phyloP scores from a whole-genome alignment of 2,329 filamentous ascomycete species.

The Clarireedia hainanense region DNA sequence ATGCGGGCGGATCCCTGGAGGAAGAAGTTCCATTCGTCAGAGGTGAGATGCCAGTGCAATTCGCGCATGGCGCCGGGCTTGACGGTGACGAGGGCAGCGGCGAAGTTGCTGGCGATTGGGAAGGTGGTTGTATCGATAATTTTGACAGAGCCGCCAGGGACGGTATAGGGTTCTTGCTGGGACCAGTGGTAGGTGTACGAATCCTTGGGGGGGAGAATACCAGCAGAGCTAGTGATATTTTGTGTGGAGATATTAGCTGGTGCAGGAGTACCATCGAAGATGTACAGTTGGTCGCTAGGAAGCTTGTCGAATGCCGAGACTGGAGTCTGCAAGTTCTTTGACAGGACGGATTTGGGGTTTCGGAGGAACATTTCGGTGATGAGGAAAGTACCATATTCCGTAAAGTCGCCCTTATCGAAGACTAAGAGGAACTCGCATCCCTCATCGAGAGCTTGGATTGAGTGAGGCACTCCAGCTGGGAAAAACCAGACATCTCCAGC shows the following conservation, averaged over 20 bases:
- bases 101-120: slow-evolving; percentile 47
- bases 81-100: slow-evolving; percentile 48
- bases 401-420: slow-evolving; percentile 51
- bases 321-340: slow-evolving; percentile 45
- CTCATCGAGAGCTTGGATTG: slow-evolving; percentile 45
- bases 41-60: slow-evolving; percentile 51
- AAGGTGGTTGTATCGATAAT: slow-evolving; percentile 50
- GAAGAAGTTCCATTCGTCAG: slow-evolving; percentile 3
- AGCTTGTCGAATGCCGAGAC: slow-evolving; percentile 40
- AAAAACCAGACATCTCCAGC: slow-evolving; percentile 49
- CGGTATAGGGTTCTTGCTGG: slow-evolving; percentile 34
- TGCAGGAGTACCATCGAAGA: slow-evolving; percentile 43
- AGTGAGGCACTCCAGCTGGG: slow-evolving; percentile 41
- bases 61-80: slow-evolving; percentile 58
- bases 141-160: slow-evolving; percentile 51
- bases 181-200: slow-evolving; percentile 46
- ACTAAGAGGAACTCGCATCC: slow-evolving; percentile 53
- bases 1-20: slow-evolving; percentile 7
- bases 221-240: slow-evolving; percentile 38
- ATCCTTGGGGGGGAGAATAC: slow-evolving; percentile 25
- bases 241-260: slow-evolving; percentile 38
- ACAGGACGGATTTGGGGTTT: slow-evolving; percentile 38
- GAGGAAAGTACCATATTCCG: slow-evolving; percentile 52
- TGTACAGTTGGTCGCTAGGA: slow-evolving; percentile 41
- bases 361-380: slow-evolving; percentile 27